A percentile compares a stretch with the other conserved stretches of the same genome.
These are phyloP conservation scores for Amanita pseudoporphyria DNA, from an alignment of 768 basidiomycete genomes.

Conservation along the genomic window DNA sequence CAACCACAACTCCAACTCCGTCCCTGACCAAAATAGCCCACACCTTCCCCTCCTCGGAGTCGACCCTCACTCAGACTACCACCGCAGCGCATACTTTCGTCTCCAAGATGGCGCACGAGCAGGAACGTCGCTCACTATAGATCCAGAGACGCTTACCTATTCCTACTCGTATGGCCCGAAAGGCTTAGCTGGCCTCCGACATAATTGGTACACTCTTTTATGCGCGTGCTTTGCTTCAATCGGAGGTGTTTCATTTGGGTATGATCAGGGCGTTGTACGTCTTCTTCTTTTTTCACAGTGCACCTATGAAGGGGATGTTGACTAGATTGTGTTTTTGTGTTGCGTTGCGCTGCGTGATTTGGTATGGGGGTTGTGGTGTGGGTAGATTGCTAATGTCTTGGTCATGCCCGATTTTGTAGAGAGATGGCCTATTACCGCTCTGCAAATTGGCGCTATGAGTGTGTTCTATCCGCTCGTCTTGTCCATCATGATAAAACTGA, in stretches of 20 bases:
- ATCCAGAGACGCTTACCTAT: constrained; percentile 33
- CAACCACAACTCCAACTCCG: no score
- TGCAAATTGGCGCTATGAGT: constrained; percentile 78
- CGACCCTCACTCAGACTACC: not conserved
- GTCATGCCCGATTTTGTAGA: constrained; percentile 69
- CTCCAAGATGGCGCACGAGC: no score
- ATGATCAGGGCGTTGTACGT: constrained; percentile 69
- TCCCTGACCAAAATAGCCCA: no score
- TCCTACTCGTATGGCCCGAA: constrained; percentile 65
- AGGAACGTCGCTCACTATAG: constrained; percentile 18
- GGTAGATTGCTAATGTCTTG: constrained; percentile 68
- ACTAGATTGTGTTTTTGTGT: no score
- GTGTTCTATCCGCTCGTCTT: constrained; percentile 16
- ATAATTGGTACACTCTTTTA: constrained; percentile 54
- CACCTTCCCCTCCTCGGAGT: not conserved
- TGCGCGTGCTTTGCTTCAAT: constrained; percentile 72
- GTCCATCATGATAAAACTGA: not conserved
- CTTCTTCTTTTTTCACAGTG: not conserved
- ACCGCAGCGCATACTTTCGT: no score
- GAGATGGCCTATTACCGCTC: constrained; percentile 61
- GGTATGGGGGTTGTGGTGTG: no score
- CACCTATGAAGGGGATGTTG: no score
- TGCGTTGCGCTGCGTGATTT: no score
- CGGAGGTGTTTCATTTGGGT: constrained; percentile 72
- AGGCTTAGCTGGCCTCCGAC: constrained; percentile 54